A percentile compares a stretch with the other conserved stretches of the same genome.
These are phyloP conservation scores for Fusarium denticulatum DNA, from an alignment of 2,329 filamentous ascomycete species.

Conservation along the genomic window DNA sequence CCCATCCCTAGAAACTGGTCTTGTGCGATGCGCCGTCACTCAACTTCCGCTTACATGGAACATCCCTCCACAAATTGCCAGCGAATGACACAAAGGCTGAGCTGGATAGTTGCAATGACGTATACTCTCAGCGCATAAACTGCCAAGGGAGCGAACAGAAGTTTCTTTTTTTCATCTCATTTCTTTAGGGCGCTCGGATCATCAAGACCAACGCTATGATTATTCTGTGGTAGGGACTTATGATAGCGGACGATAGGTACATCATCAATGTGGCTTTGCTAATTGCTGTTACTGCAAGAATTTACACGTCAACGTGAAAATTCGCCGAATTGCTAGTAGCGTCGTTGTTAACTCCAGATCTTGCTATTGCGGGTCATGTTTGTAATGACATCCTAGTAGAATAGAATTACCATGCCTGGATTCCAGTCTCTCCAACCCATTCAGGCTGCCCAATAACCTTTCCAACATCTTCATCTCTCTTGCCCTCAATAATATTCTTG, in stretches of 20 bases:
- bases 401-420: conserved; percentile 46
- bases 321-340: neutral
- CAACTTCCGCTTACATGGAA: conserved; percentile 19
- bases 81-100: conserved; percentile 9
- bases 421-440: conserved; percentile 40
- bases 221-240: neutral
- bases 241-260: neutral
- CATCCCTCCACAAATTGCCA: conserved; percentile 14
- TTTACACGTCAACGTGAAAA: neutral
- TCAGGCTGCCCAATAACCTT: conserved; percentile 45
- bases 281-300: neutral
- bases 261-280: conserved; percentile 36
- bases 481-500: conserved; percentile 53
- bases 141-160: conserved; percentile 3
- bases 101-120: conserved; percentile 17
- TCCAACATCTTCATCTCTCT: conserved; percentile 54
- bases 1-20: neutral
- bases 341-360: neutral
- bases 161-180: neutral
- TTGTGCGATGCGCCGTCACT: conserved; percentile 15
- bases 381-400: neutral
- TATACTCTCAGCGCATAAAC: conserved; percentile 18
- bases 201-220: neutral
- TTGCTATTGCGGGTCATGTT: neutral
- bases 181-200: neutral